Base-by-base conservation (phyloP, 352 stramenopile species). In the Globisporangium recalcitrans region DNA sequence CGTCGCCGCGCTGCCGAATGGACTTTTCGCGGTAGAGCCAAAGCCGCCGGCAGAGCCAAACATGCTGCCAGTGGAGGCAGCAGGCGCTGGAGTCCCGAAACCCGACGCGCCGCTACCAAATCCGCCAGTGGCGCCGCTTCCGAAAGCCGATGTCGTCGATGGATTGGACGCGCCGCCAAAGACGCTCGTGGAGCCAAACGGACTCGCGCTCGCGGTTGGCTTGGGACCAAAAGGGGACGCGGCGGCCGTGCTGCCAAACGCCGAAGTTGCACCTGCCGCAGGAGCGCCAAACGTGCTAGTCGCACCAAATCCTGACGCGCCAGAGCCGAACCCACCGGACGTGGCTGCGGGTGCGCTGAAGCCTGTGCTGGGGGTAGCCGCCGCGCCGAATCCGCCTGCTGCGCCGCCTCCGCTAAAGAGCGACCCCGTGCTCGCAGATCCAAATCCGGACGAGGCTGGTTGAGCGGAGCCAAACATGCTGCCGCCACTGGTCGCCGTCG, bases 151-250 rank as follows among this genome's bases (percentile, higher is more conserved):
- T 0, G 72, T 76, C 1, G 73, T 65, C 24, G 63, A 53, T 21
- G 70, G 63, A 22, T 67, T 71, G 7, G 49, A n/a, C 29, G 49
- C 51, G 46, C 67, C 62, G 7, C 81, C 79, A 60, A 92, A 92
- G 19, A 74, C 68, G 38, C 72, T 77, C 0, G 78, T 71, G 4
- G 82, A 62, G 3, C 77, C 75, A 52, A 86, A 86, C 1, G 85
- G 85, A 62, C 81, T 91, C 11, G 82, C 58, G 32, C 65, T 78
- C n/a, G 80, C 73, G 1, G 78, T 60, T 29, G 77, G 62, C 26
- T 88, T 88, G 11, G 83, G 57, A 1, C 70, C 77, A 58, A 91
- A 91, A 0, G 82, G 75, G 6, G 82, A 78, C 26, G 73, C 61
- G 29, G 73, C 59, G 2, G 71, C 68, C 38, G 67, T 72, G 42